A percentile compares a stretch with the other conserved stretches of the same genome.
phyloP scores from a whole-genome alignment of 371 early-diverging fungal species.

The Mucor mucedo region DNA sequence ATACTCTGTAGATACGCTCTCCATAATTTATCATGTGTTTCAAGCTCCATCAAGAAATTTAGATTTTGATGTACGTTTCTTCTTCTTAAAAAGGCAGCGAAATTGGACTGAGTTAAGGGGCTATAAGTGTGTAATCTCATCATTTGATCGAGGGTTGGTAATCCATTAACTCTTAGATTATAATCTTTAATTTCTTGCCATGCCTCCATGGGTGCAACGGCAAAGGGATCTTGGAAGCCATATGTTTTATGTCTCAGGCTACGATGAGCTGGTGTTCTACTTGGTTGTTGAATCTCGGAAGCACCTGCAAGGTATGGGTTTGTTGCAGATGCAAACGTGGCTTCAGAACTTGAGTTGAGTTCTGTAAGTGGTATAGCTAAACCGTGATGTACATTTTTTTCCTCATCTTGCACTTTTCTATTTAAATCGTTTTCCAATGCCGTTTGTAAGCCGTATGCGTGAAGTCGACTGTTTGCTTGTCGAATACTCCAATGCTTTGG shows the following conservation, averaged over 20 bases:
- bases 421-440: constrained; percentile 47
- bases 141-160: constrained; percentile 59
- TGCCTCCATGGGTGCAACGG: constrained; percentile 52
- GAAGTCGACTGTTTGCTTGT: constrained; percentile 51
- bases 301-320: constrained; percentile 38
- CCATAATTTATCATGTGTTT: constrained; percentile 57
- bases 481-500: constrained; percentile 46
- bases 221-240: constrained; percentile 50
- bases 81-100: constrained; percentile 42
- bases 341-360: constrained; percentile 12
- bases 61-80: constrained; percentile 50
- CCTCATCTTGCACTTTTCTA: constrained; percentile 33
- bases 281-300: constrained; percentile 24
- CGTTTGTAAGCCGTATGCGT: constrained; percentile 36
- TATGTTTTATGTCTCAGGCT: constrained; percentile 41
- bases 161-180: constrained; percentile 50
- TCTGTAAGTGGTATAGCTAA: constrained; percentile 40
- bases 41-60: constrained; percentile 49
- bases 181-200: constrained; percentile 60
- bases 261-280: constrained; percentile 18
- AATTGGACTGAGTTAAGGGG: constrained; percentile 49
- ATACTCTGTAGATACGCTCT: constrained; percentile 39
- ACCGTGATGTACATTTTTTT: constrained; percentile 28
- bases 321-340: constrained; percentile 15
- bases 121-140: constrained; percentile 43